These are phyloP conservation scores for Maudiozyma saulgeensis DNA, from an alignment of 805 yeast genomes.

Conservation along the genomic window DNA sequence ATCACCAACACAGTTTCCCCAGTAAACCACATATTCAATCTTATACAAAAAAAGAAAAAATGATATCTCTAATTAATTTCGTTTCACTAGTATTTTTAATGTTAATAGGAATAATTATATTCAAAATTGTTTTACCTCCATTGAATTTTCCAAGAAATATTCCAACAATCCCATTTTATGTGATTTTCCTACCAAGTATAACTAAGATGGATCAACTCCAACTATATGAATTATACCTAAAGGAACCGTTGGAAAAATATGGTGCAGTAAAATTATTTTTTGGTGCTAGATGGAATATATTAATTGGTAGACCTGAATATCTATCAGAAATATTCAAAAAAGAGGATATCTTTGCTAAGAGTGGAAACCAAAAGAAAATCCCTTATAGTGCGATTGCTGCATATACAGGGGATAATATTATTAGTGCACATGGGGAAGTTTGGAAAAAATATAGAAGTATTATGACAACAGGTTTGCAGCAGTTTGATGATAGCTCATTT, in stretches of 20 bases:
- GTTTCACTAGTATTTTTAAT: not conserved
- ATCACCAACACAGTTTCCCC: not conserved
- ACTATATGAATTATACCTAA: slow-evolving; percentile 35
- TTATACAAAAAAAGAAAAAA: not conserved
- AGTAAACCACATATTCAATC: not conserved
- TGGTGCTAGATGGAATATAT: slow-evolving; percentile 53
- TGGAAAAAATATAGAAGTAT: slow-evolving; percentile 43
- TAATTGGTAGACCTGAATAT: slow-evolving; percentile 41
- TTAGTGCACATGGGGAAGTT: slow-evolving; percentile 44
- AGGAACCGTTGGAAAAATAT: slow-evolving; percentile 37
- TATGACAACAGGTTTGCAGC: slow-evolving; percentile 40
- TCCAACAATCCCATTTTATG: slow-evolving; percentile 56
- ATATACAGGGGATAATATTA: slow-evolving; percentile 53
- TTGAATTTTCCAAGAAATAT: slow-evolving; percentile 41
- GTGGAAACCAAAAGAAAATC: slow-evolving; percentile 51
- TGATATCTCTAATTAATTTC: not conserved
- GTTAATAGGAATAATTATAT: not conserved
- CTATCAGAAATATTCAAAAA: slow-evolving; percentile 39
- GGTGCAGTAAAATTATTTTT: slow-evolving; percentile 54
- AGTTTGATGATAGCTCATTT: slow-evolving; percentile 36
- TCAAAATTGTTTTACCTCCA: slow-evolving; percentile 35
- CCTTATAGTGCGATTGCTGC: slow-evolving; percentile 45
- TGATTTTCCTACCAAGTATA: slow-evolving; percentile 38
- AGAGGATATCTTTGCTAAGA: slow-evolving; percentile 43
- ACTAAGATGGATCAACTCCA: slow-evolving; percentile 40